Percentiles rank a stretch among this genome's conserved stretches.
Conservation (phyloP, 2,329 filamentous ascomycete genomes). For the Alternaria alternata region DNA sequence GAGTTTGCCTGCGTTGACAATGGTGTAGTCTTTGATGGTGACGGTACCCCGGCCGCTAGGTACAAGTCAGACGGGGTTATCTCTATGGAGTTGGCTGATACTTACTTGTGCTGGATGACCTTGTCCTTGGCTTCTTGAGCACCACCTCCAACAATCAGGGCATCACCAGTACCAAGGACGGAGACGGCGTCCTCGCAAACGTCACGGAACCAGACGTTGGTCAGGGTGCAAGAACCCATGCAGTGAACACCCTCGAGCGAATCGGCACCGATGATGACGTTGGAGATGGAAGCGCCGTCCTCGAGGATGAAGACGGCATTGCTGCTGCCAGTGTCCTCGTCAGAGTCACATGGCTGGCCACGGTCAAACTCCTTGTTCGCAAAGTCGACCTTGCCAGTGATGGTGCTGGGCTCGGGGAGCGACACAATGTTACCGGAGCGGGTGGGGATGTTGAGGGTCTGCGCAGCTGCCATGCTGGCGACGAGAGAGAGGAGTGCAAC, state of each 20-base stretch:
- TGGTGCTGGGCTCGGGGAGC: slow-evolving; percentile 36
- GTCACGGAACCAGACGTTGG: slow-evolving; percentile 39
- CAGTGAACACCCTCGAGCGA: slow-evolving; percentile 62
- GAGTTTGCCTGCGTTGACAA: slow-evolving; percentile 58
- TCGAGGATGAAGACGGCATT: slow-evolving; percentile 62
- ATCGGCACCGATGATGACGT: slow-evolving; percentile 63
- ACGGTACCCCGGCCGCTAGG: slow-evolving; percentile 6
- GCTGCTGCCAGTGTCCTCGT: slow-evolving; percentile 31
- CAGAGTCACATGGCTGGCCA: slow-evolving; percentile 31
- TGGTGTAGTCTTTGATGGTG: slow-evolving; percentile 47
- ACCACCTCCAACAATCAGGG: slow-evolving; percentile 49
- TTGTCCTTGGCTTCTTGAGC: slow-evolving; percentile 46
- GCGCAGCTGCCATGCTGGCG: slow-evolving; percentile 37
- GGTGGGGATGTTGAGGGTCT: slow-evolving; percentile 45
- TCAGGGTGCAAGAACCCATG: slow-evolving; percentile 56
- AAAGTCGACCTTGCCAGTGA: slow-evolving; percentile 29
- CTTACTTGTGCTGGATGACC: slow-evolving; percentile 49
- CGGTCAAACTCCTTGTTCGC: slow-evolving; percentile 36
- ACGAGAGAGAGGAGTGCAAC: slow-evolving; percentile 31
- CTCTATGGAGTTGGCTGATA: slow-evolving; percentile 11
- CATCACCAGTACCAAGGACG: slow-evolving; percentile 36
- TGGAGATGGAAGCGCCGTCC: slow-evolving; percentile 59
- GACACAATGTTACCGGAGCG: slow-evolving; percentile 38
- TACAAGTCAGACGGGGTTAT: neutral
- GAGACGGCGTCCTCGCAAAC: slow-evolving; percentile 48